These are phyloP conservation scores for Candida vaughaniae DNA, from an alignment of 805 yeast genomes.

Conservation along the genomic window DNA sequence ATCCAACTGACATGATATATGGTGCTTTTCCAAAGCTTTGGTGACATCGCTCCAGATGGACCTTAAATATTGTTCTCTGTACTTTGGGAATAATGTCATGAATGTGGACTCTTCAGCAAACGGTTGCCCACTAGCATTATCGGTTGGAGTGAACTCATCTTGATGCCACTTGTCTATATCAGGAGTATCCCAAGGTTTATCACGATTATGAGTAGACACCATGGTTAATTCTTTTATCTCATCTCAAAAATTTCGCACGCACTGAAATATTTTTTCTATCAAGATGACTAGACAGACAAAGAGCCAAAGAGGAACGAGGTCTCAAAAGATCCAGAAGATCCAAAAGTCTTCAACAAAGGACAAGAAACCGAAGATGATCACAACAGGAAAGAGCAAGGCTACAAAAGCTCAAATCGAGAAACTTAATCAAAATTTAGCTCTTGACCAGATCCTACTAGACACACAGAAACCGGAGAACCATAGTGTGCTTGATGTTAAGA, in stretches of 20 bases:
- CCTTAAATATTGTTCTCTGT: slow-evolving; percentile 86
- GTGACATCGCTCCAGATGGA: slow-evolving; percentile 95
- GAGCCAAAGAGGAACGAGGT: no score
- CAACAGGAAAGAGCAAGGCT: slow-evolving; percentile 25
- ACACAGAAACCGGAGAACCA: slow-evolving; percentile 13
- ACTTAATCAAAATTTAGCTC: slow-evolving; percentile 19
- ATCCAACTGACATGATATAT: slow-evolving; percentile 81
- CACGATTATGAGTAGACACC: slow-evolving; percentile 92
- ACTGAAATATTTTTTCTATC: neutral
- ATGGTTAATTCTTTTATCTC: slow-evolving; percentile 34
- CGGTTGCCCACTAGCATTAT: slow-evolving; percentile 80
- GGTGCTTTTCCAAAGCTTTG: slow-evolving; percentile 65
- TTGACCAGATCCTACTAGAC: neutral
- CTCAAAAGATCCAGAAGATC: no score
- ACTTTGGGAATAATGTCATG: slow-evolving; percentile 93
- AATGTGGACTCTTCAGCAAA: slow-evolving; percentile 96
- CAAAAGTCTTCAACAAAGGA: no score
- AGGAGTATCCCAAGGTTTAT: slow-evolving; percentile 97
- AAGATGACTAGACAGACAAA: no score
- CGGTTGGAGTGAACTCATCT: slow-evolving; percentile 87
- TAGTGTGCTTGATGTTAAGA: slow-evolving; percentile 34
- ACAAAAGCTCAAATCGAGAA: slow-evolving; percentile 33
- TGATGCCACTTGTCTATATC: slow-evolving; percentile 91
- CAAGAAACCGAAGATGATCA: slow-evolving; percentile 11
- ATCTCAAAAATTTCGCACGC: slow-evolving; percentile 11